A percentile compares a stretch with the other conserved stretches of the same genome.
Evolutionary conservation across 495 filamentous ascomycete genomes (phyloP).

Genomic region (Neurospora tetrasperma): DNA sequence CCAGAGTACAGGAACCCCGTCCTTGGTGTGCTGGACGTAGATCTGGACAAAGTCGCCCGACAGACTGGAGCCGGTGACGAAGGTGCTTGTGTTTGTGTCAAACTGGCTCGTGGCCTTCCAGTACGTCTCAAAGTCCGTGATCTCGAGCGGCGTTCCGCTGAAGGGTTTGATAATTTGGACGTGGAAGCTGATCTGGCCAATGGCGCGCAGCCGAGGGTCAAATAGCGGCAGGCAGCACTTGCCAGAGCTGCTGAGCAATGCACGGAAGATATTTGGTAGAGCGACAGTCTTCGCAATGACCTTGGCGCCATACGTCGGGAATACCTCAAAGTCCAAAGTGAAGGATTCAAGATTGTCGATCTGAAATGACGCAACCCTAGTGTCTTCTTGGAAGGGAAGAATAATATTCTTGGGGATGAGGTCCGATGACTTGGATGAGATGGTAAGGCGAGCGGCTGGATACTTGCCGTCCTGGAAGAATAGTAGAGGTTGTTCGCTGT

Average conservation of each 20-base stretch:
- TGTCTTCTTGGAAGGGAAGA: conserved; percentile 92
- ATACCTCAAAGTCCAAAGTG: conserved; percentile 93
- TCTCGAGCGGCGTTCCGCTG: conserved; percentile 84
- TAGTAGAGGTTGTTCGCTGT: conserved; percentile 56
- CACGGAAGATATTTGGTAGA: conserved; percentile 72
- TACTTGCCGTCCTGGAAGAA: conserved; percentile 96
- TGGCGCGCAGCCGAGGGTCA: conserved; percentile 83
- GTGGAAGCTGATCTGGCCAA: conserved; percentile 87
- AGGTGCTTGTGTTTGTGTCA: conserved; percentile 59
- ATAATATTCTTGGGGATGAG: conserved; percentile 91
- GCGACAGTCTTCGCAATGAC: conserved; percentile 93
- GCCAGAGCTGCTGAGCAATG: conserved; percentile 62
- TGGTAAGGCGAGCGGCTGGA: conserved; percentile 87
- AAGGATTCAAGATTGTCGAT: conserved; percentile 89
- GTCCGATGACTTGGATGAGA: conserved; percentile 91
- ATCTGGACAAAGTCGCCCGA: conserved; percentile 87
- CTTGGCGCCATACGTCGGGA: conserved; percentile 92
- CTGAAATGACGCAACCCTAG: conserved; percentile 84
- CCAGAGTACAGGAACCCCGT: conserved; percentile 78
- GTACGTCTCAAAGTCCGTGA: conserved; percentile 96
- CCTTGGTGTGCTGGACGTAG: conserved; percentile 81
- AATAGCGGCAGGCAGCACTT: conserved; percentile 80
- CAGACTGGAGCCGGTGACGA: conserved; percentile 91
- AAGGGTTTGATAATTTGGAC: conserved; percentile 97
- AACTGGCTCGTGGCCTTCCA: conserved; percentile 96